Evolutionary conservation across 108 stramenopile species (phyloP).

Genomic region (Skeletonema marinoi): DNA sequence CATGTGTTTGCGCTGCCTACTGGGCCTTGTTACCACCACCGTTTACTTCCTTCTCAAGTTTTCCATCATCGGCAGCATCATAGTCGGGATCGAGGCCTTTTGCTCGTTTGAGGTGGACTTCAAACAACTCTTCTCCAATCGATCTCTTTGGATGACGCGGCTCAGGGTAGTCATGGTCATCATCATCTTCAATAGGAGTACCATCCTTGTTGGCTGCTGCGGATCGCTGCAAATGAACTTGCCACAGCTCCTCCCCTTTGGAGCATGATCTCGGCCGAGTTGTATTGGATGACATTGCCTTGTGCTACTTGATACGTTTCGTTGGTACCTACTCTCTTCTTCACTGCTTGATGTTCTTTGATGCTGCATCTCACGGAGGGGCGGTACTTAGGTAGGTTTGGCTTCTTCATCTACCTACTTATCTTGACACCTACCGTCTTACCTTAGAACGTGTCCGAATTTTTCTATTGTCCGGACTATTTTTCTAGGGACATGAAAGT

Average conservation of each 20-base stretch:
- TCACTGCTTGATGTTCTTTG: not conserved
- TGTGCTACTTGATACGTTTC: not conserved
- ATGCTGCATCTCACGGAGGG: not conserved
- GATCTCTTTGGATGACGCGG: conserved; percentile 42
- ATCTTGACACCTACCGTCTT: no score
- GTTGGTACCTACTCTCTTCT: not conserved
- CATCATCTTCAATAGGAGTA: conserved; percentile 47
- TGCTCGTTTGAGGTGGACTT: conserved; percentile 67
- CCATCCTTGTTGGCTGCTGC: conserved; percentile 28
- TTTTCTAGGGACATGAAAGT: no score
- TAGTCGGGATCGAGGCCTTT: conserved; percentile 53
- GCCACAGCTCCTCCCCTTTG: conserved; percentile 72
- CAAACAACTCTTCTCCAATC: conserved; percentile 72
- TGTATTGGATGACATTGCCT: not conserved
- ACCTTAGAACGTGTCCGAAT: no score
- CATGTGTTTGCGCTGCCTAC: no score
- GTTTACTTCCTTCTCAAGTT: not conserved
- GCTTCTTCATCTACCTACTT: no score
- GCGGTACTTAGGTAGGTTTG: no score
- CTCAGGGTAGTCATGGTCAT: conserved; percentile 40
- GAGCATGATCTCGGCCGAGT: not conserved
- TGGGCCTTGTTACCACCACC: no score
- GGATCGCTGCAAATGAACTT: conserved; percentile 64
- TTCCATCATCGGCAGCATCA: conserved; percentile 25
- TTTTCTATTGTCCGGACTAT: no score